Base-by-base conservation (phyloP, 1,284 basidiomycete species). In the Anthracocystis panici-leucophaei region DNA sequence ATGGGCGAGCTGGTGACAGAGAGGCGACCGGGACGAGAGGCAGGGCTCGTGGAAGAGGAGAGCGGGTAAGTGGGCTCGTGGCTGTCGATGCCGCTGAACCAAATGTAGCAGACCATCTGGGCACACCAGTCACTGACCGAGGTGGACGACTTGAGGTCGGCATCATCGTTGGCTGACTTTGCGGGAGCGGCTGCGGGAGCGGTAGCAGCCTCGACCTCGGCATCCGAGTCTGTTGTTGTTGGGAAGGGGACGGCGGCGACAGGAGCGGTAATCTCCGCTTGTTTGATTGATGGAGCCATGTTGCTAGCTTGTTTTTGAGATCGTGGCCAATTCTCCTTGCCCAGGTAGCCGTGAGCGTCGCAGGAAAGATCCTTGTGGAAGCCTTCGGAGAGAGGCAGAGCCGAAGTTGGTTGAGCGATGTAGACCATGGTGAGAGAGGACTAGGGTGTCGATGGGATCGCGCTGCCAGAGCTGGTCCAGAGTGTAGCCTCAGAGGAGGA, bases 21-120 rank as follows among this genome's bases (percentile, higher is more conserved):
- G 27, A 61, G 61, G 29, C 65, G 65, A 20, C 71, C 54, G 16
- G 45, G 51, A 16, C 55, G 63, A 23, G 62, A 50, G 9, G 55
- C 25, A 5, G 63, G 63, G 18, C 60, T 70, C 1, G 61, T 65
- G 42, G 57, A 31, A 38, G 61, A 35, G 4, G 66, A 63, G 23
- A 62, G 42, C 25, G 63, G 41, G 49, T 58, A 50, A 48, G 40
- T 62, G 14, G 65, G 59, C 42, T 73, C 62, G 51, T 58, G 69
- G 58, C 33, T 62, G 45, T 68, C 74, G 33, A 73, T 55, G 27
- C 77, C 69, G 25, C 78, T 76, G 57, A 81, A 83, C 82, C 82
- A 83, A 16, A 83, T 77, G 67, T 82, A 83, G 74, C 79, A 82
- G 14, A 81, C 77, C 71, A 83, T 74, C 42, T 77, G 75, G 7